Evolutionary conservation across 768 basidiomycete species (phyloP), one percentile per base, ranked within the genome.

Genomic region (Leccinum boreale): DNA sequence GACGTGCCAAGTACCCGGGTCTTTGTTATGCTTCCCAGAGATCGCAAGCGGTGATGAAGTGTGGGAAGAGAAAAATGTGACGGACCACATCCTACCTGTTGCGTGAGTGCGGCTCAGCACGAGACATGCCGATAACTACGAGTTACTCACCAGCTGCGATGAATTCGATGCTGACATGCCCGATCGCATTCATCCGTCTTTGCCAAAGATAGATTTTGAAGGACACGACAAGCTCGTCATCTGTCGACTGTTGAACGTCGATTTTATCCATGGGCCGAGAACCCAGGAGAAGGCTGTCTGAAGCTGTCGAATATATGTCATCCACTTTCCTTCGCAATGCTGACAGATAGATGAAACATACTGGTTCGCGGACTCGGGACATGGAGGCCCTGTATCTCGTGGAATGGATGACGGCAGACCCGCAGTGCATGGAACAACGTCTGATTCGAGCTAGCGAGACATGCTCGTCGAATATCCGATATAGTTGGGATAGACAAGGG

Each of bases 401-500:
- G 60, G 29, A 70, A 70, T 9, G 69, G 69, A 17, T 61, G 61
- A 19, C 52, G 48, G 24, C 65, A 52, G 15, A 61, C 56, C 21
- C 68, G 70, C 33, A 72, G 60, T 4, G 60, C 62, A 21, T 73
- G 70, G 35, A 72, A 72, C 17, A 72, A 50, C 1, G 15, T 19
- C 46, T 73, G 71, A 39, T 74, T 67, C 8, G 67, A 65, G 42
- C 52, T 60, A 10, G 63, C 57, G 12, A 90, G 75, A 64, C 90
- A 92, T 1, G 87, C 89, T 3, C 80, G 76, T 7, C 87, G 81
- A 45, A 89, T 76, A 24, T 92, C 90, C 5, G 79, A 78, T 10
- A 84, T 74, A 1, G 85, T 82, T 26, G 57, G 63, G 3, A 64
- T 33, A 3, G 70, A 64, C 10, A 82, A 63, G 7, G 80, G 79